These are phyloP conservation scores for Fusarium anguioides DNA, from an alignment of 2,329 filamentous ascomycete genomes.

Conservation along the genomic window DNA sequence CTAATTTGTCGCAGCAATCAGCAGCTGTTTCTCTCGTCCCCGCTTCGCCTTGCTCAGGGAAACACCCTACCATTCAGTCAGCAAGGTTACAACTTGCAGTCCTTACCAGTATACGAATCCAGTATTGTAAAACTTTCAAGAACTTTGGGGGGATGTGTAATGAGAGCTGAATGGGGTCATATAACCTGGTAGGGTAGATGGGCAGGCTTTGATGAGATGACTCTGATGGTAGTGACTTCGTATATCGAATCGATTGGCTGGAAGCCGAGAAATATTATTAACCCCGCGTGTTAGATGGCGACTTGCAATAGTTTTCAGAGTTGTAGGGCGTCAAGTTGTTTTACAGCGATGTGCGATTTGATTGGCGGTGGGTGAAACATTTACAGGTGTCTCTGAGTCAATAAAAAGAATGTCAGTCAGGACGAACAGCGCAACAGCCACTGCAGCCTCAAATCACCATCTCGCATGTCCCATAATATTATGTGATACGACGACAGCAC, in stretches of 20 bases:
- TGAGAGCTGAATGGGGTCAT: background rate
- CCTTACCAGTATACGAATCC: slow-evolving; percentile 25
- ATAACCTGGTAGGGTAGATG: background rate
- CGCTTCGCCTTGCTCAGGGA: background rate
- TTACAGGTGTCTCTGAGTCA: slow-evolving; percentile 50
- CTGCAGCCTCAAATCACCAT: slow-evolving; percentile 40
- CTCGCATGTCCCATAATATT: slow-evolving; percentile 41
- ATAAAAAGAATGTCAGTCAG: slow-evolving; percentile 44
- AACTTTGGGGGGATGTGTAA: background rate
- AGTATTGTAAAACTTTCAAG: background rate
- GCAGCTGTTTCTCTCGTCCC: background rate
- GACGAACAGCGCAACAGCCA: slow-evolving; percentile 30
- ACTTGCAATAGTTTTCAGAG: slow-evolving; percentile 25
- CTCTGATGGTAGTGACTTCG: background rate
- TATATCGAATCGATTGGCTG: background rate
- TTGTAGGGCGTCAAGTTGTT: slow-evolving; percentile 46
- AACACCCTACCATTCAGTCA: slow-evolving; percentile 28
- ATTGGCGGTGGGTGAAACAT: slow-evolving; percentile 47
- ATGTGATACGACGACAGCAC: slow-evolving; percentile 46
- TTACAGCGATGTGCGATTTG: slow-evolving; percentile 47
- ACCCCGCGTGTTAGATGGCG: slow-evolving; percentile 4
- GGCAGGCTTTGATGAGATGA: background rate
- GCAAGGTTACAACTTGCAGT: slow-evolving; percentile 26
- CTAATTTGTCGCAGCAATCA: background rate
- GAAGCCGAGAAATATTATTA: background rate